phyloP scores from a whole-genome alignment of 108 stramenopile genomes.

The Cyclotella kingstonii region DNA sequence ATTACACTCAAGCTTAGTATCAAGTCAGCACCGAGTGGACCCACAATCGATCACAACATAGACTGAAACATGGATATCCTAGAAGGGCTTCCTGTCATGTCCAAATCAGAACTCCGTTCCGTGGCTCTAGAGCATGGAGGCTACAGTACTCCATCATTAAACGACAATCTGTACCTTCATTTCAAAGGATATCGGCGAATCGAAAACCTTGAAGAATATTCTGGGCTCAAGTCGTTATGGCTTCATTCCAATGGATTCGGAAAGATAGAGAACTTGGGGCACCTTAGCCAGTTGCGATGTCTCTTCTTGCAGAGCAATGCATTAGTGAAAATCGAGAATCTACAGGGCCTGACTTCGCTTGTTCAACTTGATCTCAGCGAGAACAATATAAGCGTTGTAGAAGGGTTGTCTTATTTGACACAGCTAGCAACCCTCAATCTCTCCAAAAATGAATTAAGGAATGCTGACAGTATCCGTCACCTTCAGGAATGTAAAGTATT shows the following conservation, averaged over 20 bases:
- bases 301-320: conserved; percentile 72
- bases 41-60: neutral
- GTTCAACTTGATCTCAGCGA: conserved; percentile 59
- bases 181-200: conserved; percentile 70
- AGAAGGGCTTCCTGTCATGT: conserved; percentile 41
- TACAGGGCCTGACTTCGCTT: conserved; percentile 22
- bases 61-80: conserved; percentile 4
- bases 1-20: no score
- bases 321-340: conserved; percentile 40
- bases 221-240: conserved; percentile 57
- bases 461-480: conserved; percentile 35
- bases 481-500: conserved; percentile 44
- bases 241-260: conserved; percentile 71
- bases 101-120: conserved; percentile 25
- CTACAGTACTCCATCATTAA: conserved; percentile 76
- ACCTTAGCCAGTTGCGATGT: conserved; percentile 55
- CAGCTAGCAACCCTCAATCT: conserved; percentile 56
- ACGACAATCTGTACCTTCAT: conserved; percentile 79
- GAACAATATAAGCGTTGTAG: conserved; percentile 45
- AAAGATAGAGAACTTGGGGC: conserved; percentile 57
- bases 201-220: conserved; percentile 74
- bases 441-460: conserved; percentile 45
- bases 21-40: no score
- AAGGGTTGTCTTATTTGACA: conserved; percentile 26
- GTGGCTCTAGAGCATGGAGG: conserved; percentile 53